Conservation (phyloP, 768 basidiomycete species). For the Tulasnella sp. region DNA sequence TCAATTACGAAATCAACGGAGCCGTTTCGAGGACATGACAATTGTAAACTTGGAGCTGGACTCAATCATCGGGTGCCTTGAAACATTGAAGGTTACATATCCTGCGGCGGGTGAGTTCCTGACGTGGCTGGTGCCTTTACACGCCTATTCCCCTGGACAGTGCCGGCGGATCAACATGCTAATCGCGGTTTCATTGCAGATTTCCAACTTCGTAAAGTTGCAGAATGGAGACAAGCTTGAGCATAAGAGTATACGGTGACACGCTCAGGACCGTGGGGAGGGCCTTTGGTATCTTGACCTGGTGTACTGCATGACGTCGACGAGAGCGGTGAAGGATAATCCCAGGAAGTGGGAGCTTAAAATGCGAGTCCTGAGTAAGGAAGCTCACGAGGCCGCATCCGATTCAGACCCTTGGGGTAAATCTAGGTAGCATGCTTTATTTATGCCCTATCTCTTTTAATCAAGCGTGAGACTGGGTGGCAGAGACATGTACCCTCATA, state of each 20-base stretch:
- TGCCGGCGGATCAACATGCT: background rate
- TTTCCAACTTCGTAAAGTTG: constrained; percentile 13
- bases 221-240: constrained; percentile 12
- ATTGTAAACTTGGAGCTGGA: constrained; percentile 9
- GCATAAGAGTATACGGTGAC: background rate
- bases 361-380: too few species aligned
- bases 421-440: too few species aligned
- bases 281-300: background rate
- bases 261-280: background rate
- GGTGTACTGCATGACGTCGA: background rate
- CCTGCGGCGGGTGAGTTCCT: constrained; percentile 12
- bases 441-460: background rate
- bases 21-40: constrained; percentile 10
- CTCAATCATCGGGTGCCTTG: background rate
- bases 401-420: too few species aligned
- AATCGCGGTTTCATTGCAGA: constrained; percentile 7
- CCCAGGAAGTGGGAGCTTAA: background rate
- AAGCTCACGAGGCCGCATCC: too few species aligned
- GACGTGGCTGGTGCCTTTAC: too few species aligned
- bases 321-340: background rate
- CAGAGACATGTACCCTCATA: background rate
- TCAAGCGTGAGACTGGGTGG: background rate
- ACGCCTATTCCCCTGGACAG: too few species aligned
- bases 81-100: constrained; percentile 5
- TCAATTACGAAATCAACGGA: background rate